Base-by-base conservation (phyloP, 2,329 filamentous ascomycete genomes). In the Fusarium pilosicola region DNA sequence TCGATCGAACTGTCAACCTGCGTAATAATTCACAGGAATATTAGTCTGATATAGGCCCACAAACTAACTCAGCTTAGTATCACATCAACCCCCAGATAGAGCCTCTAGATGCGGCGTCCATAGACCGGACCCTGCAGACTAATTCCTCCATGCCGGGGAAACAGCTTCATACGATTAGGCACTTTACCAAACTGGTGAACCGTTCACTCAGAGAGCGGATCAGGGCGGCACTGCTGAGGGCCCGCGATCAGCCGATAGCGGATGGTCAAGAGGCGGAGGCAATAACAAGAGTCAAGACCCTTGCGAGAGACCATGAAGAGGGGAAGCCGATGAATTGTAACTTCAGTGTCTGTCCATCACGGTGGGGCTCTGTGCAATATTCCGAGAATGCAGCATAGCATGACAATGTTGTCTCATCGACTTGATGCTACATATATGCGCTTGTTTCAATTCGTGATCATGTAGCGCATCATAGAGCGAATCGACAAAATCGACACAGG, bases 51-150 rank as follows among this genome's bases (percentile, higher is more conserved):
- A 49, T 15, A 45, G 62, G 26, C 32, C 62, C 51, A 55, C 48
- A 38, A 46, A 66, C 49, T 74, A 75, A 77, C 64, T 76, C 74
- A 65, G 67, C 63, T 66, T 69, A 71, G 59, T 73, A 70, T 54
- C 62, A 66, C 48, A 46, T 28, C 45, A 30, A 48, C 34, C 55
- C 54, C 52, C 46, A 60, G 52, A 73, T 70, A 58, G 30, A 67
- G 39, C 51, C 46, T 32, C 46, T 68, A 44, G 49, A 60, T 55
- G 51, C 42, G 65, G 65, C 36, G 57, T 63, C 61, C 56, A 67
- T 73, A 49, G 70, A 69, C 62, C 58, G 61, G 65, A 74, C 75
- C 75, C 75, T 75, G 61, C 75, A 75, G 65, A 65, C 67, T 56
- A 64, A 55, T 68, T 58, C 56, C 57, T 64, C 57, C 46, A 65